Evolutionary conservation across 176 grass and related monocot species (phyloP).

Genomic region (Olyra latifolia): DNA sequence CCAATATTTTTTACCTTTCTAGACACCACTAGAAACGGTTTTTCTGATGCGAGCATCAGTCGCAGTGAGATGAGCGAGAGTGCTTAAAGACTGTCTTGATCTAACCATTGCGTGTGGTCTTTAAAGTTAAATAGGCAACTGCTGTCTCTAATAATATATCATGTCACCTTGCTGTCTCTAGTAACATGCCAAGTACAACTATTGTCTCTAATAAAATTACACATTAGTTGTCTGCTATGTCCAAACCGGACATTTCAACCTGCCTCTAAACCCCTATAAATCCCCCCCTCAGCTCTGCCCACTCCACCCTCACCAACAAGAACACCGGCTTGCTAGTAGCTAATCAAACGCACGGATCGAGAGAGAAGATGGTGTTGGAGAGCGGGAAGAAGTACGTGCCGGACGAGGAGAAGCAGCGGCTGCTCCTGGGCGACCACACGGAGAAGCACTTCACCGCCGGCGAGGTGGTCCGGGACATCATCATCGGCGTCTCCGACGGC

Average conservation of each 20-base stretch:
- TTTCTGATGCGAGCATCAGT: no score
- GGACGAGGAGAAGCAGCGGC: conserved; percentile 59
- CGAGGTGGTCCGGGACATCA: conserved; percentile 90
- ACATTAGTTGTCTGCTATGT: no score
- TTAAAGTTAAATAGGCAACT: no score
- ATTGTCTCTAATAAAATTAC: no score
- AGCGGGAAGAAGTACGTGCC: conserved; percentile 32
- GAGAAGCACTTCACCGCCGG: conserved; percentile 93
- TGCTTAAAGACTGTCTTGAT: no score
- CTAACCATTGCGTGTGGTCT: no score
- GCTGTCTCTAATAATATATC: no score
- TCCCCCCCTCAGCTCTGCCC: not conserved
- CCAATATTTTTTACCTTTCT: no score
- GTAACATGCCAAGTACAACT: no score
- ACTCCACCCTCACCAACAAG: not conserved
- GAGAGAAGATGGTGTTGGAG: conserved; percentile 41
- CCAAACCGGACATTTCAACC: conserved; percentile 38
- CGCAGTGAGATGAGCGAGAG: no score
- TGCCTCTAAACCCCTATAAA: conserved; percentile 34
- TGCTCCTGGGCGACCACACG: conserved; percentile 60
- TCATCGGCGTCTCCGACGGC: conserved; percentile 93
- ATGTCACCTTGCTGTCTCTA: no score
- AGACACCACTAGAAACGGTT: no score
- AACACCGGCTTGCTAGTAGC: not conserved
- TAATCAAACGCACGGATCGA: not conserved